Evolutionary conservation across 2,329 filamentous ascomycete species (phyloP).

Genomic region (Beauveria sp.): DNA sequence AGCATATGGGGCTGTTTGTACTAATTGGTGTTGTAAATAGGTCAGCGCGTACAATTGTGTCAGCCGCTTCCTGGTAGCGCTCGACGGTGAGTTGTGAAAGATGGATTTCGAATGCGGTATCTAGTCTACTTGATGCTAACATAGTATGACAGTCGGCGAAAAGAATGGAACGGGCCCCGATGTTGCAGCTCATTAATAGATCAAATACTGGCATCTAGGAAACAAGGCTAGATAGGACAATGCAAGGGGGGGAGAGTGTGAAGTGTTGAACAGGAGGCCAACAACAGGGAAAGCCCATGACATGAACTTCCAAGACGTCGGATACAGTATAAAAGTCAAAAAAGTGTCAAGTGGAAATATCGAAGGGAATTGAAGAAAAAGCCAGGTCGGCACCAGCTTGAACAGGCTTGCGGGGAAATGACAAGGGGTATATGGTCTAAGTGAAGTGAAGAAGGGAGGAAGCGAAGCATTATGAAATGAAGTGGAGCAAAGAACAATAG

Average conservation of each 20-base stretch:
- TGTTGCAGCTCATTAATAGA: conserved; percentile 24
- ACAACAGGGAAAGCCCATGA: background rate
- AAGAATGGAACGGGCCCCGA: conserved; percentile 45
- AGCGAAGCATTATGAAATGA: conserved; percentile 13
- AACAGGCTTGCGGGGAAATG: conserved; percentile 13
- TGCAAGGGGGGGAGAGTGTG: background rate
- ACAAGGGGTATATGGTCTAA: conserved; percentile 34
- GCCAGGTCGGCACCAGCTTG: background rate
- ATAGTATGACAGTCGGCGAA: conserved; percentile 42
- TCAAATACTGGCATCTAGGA: conserved; percentile 1
- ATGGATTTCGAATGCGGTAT: background rate
- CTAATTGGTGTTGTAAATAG: conserved; percentile 23
- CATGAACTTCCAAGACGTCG: background rate
- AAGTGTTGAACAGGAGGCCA: background rate
- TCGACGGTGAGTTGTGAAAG: conserved; percentile 54
- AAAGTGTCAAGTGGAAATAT: conserved; percentile 4
- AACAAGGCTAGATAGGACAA: background rate
- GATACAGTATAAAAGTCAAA: background rate
- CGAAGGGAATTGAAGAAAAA: background rate
- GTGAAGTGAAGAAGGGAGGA: conserved; percentile 2
- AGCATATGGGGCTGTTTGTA: background rate
- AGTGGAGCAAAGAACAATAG: background rate
- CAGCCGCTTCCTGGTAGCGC: conserved; percentile 71
- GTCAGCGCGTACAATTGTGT: conserved; percentile 77
- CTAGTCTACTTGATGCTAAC: background rate